A percentile compares a stretch with the other conserved stretches of the same genome.
phyloP scores from a whole-genome alignment of 805 yeast species.

The Metschnikowia cubensis region DNA sequence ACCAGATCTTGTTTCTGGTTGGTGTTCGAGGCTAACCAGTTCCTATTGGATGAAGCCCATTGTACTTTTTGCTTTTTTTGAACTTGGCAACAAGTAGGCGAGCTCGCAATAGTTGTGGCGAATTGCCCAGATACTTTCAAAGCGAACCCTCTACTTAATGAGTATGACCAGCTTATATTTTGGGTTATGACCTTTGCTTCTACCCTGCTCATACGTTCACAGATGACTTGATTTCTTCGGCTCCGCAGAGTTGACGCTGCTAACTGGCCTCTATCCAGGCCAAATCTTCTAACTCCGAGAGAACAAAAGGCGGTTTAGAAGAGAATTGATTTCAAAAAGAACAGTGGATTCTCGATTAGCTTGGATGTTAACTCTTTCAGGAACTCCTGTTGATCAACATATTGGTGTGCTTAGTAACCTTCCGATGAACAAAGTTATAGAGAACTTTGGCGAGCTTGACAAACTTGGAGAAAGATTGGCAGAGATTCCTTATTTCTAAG shows the following conservation, averaged over 20 bases:
- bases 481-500: constrained; percentile 53
- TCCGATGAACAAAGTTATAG: constrained; percentile 41
- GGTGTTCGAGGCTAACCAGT: too few relatives aligned
- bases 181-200: constrained; percentile 67
- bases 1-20: too few relatives aligned
- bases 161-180: constrained; percentile 45
- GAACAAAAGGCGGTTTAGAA: constrained; percentile 12
- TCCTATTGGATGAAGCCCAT: background rate
- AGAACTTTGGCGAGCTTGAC: constrained; percentile 45
- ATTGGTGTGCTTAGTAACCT: constrained; percentile 36
- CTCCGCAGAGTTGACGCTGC: constrained; percentile 9
- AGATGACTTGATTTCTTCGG: constrained; percentile 37
- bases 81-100: constrained; percentile 26
- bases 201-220: constrained; percentile 73
- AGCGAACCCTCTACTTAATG: constrained; percentile 35
- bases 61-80: constrained; percentile 8
- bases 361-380: constrained; percentile 25
- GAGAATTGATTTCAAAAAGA: too few relatives aligned
- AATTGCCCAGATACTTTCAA: constrained; percentile 42
- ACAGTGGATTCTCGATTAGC: constrained; percentile 10
- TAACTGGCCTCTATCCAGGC: constrained; percentile 11
- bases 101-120: constrained; percentile 54
- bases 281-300: constrained; percentile 17
- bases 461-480: constrained; percentile 48
- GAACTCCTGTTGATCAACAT: constrained; percentile 32